Evolutionary conservation across 805 yeast species (phyloP).

Genomic region (Ogataea corticis): DNA sequence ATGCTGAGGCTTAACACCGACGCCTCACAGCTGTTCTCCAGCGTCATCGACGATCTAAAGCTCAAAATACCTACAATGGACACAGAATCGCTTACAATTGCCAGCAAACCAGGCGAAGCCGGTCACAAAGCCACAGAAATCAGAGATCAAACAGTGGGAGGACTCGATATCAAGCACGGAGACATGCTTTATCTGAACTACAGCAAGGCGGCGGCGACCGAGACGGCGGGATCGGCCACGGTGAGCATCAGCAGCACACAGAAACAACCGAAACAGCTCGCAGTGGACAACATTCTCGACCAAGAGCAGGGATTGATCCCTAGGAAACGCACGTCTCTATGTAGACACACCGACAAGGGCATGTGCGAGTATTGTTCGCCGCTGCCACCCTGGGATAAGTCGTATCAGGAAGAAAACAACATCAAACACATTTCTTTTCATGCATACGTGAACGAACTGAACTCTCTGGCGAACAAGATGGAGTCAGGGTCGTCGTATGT

Average conservation of each 20-base stretch:
- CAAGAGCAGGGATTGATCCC: conserved; percentile 69
- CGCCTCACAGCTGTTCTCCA: conserved; percentile 17
- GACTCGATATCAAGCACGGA: conserved; percentile 59
- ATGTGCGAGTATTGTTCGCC: conserved; percentile 99
- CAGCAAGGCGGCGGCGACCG: conserved; percentile 16
- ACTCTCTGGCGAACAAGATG: conserved; percentile 64
- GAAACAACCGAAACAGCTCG: conserved; percentile 42
- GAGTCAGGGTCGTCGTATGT: conserved; percentile 66
- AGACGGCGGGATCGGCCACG: conserved; percentile 8
- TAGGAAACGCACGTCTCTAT: conserved; percentile 60
- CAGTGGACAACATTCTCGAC: conserved; percentile 68
- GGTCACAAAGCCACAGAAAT: conserved; percentile 41
- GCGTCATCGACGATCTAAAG: conserved; percentile 28
- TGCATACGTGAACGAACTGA: conserved; percentile 72
- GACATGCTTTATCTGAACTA: conserved; percentile 53
- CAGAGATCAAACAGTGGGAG: conserved; percentile 33
- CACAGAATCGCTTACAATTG: conserved; percentile 36
- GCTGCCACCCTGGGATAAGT: conserved; percentile 89
- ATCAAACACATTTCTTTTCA: conserved; percentile 90
- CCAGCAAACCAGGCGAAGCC: conserved; percentile 45
- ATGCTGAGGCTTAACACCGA: conserved; percentile 62
- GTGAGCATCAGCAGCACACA: conserved; percentile 10
- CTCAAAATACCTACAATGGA: conserved; percentile 38
- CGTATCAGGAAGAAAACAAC: conserved; percentile 68
- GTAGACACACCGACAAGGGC: conserved; percentile 89